Percentiles rank a stretch among this genome's conserved stretches.
Evolutionary conservation across 2,329 filamentous ascomycete genomes (phyloP).

Genomic region (Cryphonectria naterciae): DNA sequence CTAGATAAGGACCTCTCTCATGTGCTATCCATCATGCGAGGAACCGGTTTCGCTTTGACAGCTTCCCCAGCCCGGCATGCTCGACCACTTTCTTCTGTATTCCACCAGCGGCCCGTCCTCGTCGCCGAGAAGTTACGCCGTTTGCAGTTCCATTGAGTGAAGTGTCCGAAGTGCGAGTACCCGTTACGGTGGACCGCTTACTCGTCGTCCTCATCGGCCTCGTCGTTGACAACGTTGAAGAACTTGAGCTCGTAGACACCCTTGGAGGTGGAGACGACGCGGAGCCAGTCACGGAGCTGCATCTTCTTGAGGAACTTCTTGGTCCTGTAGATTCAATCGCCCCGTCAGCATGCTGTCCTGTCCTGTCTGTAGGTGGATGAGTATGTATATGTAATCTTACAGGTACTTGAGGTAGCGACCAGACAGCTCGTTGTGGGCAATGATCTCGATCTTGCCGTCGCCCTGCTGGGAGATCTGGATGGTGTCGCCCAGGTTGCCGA

Average conservation of each 20-base stretch:
- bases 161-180: neutral
- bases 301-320: conserved; percentile 99
- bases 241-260: conserved; percentile 99
- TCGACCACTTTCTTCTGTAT: conserved; percentile 5
- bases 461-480: conserved; percentile 88
- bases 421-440: conserved; percentile 96
- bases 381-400: conserved; percentile 58
- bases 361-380: neutral
- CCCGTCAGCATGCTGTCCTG: conserved; percentile 33
- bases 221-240: conserved; percentile 99
- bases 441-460: conserved; percentile 97
- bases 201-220: conserved; percentile 97
- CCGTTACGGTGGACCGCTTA: conserved; percentile 55
- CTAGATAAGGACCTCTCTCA: neutral
- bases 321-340: conserved; percentile 62
- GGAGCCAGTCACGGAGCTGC: conserved; percentile 99
- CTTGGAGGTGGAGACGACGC: conserved; percentile 96
- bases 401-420: conserved; percentile 99
- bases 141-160: neutral
- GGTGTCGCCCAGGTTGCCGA: conserved; percentile 94
- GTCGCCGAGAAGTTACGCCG: conserved; percentile 7
- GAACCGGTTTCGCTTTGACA: conserved; percentile 4
- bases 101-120: conserved; percentile 27
- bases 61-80: conserved; percentile 9
- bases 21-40: neutral